A percentile compares a stretch with the other conserved stretches of the same genome.
Conservation (phyloP, 164 flowering plant genomes). For the Warburgia ugandensis region DNA sequence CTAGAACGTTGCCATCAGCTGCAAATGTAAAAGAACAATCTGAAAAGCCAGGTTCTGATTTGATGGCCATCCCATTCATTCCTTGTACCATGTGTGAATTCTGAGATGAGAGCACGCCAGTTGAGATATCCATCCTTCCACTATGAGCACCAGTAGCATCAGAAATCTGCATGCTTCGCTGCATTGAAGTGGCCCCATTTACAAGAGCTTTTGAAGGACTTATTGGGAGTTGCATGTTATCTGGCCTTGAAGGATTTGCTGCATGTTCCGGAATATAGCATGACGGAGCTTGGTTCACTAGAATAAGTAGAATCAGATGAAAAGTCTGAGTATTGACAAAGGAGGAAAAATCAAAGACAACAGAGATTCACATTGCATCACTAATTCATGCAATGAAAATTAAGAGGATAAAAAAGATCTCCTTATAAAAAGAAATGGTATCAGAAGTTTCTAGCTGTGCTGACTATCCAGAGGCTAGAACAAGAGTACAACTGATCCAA, state of each 20-base stretch:
- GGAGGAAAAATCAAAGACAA: no score
- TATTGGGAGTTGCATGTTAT: slow-evolving; percentile 28
- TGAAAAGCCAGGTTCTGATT: slow-evolving; percentile 60
- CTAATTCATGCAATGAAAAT: no score
- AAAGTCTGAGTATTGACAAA: no score
- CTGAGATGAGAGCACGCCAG: slow-evolving; percentile 40
- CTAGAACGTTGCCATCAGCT: slow-evolving; percentile 44
- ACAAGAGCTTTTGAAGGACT: slow-evolving; percentile 27
- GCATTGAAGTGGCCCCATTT: slow-evolving; percentile 55
- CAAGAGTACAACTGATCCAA: no score
- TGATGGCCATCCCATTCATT: slow-evolving; percentile 60
- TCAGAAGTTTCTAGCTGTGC: no score
- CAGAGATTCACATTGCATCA: no score
- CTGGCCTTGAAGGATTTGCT: slow-evolving; percentile 31
- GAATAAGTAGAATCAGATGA: no score
- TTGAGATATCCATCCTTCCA: slow-evolving; percentile 39
- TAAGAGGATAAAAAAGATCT: no score
- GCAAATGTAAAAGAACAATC: slow-evolving; percentile 42
- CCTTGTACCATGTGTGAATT: slow-evolving; percentile 49
- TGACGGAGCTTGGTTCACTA: slow-evolving; percentile 55
- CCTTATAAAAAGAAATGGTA: no score
- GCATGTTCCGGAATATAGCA: slow-evolving; percentile 42
- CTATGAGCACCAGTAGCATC: slow-evolving; percentile 39
- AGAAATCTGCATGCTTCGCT: slow-evolving; percentile 30
- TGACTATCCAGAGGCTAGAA: no score